These are phyloP conservation scores for Dillenia turbinata DNA, from an alignment of 164 flowering plant genomes.

Conservation along the genomic window DNA sequence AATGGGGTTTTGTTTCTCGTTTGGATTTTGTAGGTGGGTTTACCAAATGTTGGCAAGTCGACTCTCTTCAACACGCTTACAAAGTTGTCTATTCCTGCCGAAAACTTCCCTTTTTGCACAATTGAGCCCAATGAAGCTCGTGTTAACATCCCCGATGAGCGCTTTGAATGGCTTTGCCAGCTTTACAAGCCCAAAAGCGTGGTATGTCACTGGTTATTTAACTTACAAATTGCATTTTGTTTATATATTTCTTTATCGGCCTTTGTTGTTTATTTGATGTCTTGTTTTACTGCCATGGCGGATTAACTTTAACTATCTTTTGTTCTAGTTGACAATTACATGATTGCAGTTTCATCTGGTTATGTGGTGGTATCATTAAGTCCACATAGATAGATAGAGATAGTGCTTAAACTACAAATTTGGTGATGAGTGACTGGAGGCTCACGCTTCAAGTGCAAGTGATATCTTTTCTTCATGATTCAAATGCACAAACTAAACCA, in stretches of 20 bases:
- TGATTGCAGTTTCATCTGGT: not conserved
- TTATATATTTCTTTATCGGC: not conserved
- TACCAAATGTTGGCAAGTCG: constrained; percentile 98
- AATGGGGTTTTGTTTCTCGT: not conserved
- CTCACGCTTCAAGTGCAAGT: no score
- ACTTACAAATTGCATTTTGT: not conserved
- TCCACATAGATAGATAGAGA: no score
- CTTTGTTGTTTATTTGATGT: not conserved
- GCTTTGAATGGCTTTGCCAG: constrained; percentile 91
- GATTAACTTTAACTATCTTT: no score
- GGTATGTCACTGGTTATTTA: constrained; percentile 32
- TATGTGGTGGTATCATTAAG: no score
- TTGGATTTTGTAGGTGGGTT: constrained; percentile 63
- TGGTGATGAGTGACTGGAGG: no score
- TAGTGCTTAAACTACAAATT: no score
- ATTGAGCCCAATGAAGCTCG: constrained; percentile 98
- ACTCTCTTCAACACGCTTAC: constrained; percentile 97
- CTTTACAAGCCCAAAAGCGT: constrained; percentile 89
- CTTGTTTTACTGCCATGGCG: not conserved
- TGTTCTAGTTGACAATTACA: not conserved
- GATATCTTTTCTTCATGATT: no score
- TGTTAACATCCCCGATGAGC: constrained; percentile 83
- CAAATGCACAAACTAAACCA: no score
- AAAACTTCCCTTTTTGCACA: constrained; percentile 96
- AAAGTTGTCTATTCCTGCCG: constrained; percentile 88